Evolutionary conservation across 345 rosid genomes (phyloP), one percentile per base, ranked within the genome.

Genomic region (Boechera retrofracta): DNA sequence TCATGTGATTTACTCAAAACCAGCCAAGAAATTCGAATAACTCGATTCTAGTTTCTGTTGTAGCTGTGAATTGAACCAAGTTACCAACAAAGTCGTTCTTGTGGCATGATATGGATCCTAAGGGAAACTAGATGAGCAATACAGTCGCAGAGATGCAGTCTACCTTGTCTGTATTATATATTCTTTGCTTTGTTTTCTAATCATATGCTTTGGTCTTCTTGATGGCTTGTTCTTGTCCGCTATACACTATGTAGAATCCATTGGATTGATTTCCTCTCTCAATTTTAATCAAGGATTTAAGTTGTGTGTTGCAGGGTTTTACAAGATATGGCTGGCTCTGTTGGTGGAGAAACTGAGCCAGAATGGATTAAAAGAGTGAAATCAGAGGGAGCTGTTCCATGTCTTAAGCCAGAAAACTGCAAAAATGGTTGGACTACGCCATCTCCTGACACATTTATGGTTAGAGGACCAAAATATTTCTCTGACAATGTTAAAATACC

Each of bases 341-440:
- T 63, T 55, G 72, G 64, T 61, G 75, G 69, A 16, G 75, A 54
- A 75, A 65, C 74, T 57, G 93, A 85, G 55, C 82, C 83, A 52
- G 87, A 87, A 63, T 95, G 97, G 97, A 84, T 90, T 66, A 82
- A 82, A 78, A 85, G 87, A 82, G 82, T 85, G 18, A 91, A 84
- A 79, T 85, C 92, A 33, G 94, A 79, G 60, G 99, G 99, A 81
- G 80, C 91, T 69, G 84, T 94, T 73, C 97, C 97, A 2, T 67
- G 84, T 68, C 95, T 89, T 42, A 87, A 87, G 32, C 88, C 88
- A 54, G 89, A 86, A 42, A 81, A 85, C 44, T 85, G 86, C 83
- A 42, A 81, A 71, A 92, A 87, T 55, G 87, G 96, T 59, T 95
- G 99, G 99, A 86, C 98, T 24, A 85, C 92, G 7, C 99, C 99